Evolutionary conservation across 202 grass and related monocot species (phyloP).

Genomic region (Setaria viridis): DNA sequence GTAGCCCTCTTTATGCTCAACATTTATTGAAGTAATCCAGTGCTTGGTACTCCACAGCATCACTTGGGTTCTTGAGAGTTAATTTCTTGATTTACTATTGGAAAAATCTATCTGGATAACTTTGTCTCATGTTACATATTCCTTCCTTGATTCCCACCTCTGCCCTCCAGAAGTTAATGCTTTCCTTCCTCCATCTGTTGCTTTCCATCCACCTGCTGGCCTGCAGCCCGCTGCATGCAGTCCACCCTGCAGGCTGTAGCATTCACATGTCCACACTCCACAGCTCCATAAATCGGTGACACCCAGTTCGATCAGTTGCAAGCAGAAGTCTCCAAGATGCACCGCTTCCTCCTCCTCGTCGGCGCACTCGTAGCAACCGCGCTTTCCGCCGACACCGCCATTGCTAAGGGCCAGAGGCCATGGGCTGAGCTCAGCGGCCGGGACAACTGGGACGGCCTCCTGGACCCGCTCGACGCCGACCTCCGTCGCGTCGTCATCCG

Average conservation of each 20-base stretch:
- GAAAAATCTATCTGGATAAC: neutral
- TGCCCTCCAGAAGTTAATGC: conserved; percentile 19
- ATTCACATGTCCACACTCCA: conserved; percentile 5
- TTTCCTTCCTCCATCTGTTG: conserved; percentile 17
- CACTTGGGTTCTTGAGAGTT: neutral
- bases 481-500: conserved; percentile 67
- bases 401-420: conserved; percentile 43
- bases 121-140: conserved; percentile 41
- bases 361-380: conserved; percentile 8
- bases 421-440: conserved; percentile 64
- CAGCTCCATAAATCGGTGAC: neutral
- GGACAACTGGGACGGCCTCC: conserved; percentile 55
- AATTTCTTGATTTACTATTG: neutral
- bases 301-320: conserved; percentile 37
- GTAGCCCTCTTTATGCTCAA: conserved; percentile 18
- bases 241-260: conserved; percentile 28
- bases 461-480: conserved; percentile 66
- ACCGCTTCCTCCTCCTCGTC: conserved; percentile 24
- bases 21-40: neutral
- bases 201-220: neutral
- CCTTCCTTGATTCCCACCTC: conserved; percentile 49
- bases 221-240: conserved; percentile 23
- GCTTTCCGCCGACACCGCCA: conserved; percentile 25
- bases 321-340: conserved; percentile 39
- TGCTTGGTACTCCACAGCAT: neutral